These are phyloP conservation scores for Triticum monococcum DNA, from an alignment of 176 grass and related monocot species.

Conservation along the genomic window DNA sequence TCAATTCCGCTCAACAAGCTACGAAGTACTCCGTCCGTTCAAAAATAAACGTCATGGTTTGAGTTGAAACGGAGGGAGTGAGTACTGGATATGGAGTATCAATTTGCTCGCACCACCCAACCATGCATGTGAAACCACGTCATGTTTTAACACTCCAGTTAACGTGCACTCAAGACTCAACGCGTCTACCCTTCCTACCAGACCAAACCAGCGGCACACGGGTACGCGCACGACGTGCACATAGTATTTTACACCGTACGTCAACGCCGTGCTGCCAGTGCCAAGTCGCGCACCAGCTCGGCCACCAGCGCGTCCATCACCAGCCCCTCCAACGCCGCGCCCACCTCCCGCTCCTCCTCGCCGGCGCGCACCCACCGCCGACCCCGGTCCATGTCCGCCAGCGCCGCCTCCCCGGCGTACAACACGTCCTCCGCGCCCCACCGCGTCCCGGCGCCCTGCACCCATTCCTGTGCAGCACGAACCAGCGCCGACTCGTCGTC, in stretches of 20 bases:
- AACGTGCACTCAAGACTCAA: neutral
- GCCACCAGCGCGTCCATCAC: slow-evolving; percentile 13
- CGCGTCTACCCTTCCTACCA: too few species aligned
- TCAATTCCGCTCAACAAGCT: too few species aligned
- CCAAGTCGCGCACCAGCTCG: slow-evolving; percentile 26
- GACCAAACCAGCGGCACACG: neutral
- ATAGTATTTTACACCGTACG: neutral
- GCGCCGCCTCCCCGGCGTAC: slow-evolving; percentile 31
- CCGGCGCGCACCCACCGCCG: slow-evolving; percentile 33
- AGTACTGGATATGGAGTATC: too few species aligned
- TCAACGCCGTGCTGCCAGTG: neutral
- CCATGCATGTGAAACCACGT: neutral
- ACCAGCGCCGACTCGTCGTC: neutral
- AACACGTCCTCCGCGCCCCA: slow-evolving; percentile 48
- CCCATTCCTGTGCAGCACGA: slow-evolving; percentile 40
- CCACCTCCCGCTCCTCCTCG: slow-evolving; percentile 31
- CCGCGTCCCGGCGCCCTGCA: slow-evolving; percentile 19
- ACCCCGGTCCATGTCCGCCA: slow-evolving; percentile 58
- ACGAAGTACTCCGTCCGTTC: too few species aligned
- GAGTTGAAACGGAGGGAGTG: too few species aligned
- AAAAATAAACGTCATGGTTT: too few species aligned
- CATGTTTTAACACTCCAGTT: neutral
- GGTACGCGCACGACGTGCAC: neutral
- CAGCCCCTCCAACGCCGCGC: neutral
- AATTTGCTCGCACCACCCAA: too few species aligned